Percentiles rank a stretch among this genome's conserved stretches.
phyloP scores from a whole-genome alignment of 2,329 filamentous ascomycete species.

The Epichloe typhina region DNA sequence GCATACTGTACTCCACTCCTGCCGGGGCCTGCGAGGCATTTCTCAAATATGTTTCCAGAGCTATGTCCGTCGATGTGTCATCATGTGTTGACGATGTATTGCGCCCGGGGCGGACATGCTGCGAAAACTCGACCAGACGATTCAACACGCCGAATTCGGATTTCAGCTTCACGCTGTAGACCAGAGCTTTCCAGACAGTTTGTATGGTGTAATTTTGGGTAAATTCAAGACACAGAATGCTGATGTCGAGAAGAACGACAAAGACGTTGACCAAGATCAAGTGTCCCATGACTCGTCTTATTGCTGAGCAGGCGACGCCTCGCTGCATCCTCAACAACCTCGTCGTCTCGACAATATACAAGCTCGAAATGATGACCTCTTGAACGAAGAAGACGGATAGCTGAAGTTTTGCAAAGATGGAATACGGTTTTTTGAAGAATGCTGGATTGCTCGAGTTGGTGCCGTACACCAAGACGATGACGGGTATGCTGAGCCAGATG shows the following conservation, averaged over 20 bases:
- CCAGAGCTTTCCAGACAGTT: slow-evolving; percentile 20
- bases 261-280: slow-evolving; percentile 27
- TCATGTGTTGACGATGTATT: not conserved
- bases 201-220: slow-evolving; percentile 18
- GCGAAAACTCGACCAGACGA: slow-evolving; percentile 22
- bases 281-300: slow-evolving; percentile 14
- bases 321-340: slow-evolving; percentile 32
- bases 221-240: slow-evolving; percentile 20
- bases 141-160: slow-evolving; percentile 23
- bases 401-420: slow-evolving; percentile 39
- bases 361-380: slow-evolving; percentile 37
- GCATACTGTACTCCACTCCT: slow-evolving; percentile 1
- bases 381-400: slow-evolving; percentile 42
- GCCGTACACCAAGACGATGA: slow-evolving; percentile 42
- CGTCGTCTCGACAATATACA: slow-evolving; percentile 40
- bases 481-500: slow-evolving; percentile 37
- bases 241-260: slow-evolving; percentile 30
- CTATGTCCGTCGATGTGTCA: slow-evolving; percentile 1
- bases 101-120: slow-evolving; percentile 3
- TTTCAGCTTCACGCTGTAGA: slow-evolving; percentile 25
- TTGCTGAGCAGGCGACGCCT: slow-evolving; percentile 8
- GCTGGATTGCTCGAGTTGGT: slow-evolving; percentile 21
- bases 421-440: slow-evolving; percentile 20
- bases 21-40: not conserved
- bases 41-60: not conserved